Evolutionary conservation across 2,329 filamentous ascomycete genomes (phyloP).

Genomic region (Trichophyton mentagrophytes): DNA sequence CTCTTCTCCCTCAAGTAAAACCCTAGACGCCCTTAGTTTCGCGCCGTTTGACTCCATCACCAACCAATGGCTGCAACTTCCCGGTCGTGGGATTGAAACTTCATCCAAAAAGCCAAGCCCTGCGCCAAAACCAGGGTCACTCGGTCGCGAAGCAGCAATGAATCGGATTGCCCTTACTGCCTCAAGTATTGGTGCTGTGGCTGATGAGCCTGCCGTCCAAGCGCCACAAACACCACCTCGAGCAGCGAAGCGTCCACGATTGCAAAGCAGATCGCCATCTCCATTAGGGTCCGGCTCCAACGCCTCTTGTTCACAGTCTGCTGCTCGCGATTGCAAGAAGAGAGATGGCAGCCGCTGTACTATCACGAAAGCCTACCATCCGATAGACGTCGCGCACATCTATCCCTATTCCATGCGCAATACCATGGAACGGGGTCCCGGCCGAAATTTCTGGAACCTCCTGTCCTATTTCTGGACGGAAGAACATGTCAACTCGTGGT

Average conservation of each 20-base stretch:
- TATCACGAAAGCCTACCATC: constrained; percentile 5
- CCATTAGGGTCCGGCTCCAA: not conserved
- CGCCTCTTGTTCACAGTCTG: not conserved
- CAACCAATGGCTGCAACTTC: not conserved
- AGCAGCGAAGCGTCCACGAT: not conserved
- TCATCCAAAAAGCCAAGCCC: not conserved
- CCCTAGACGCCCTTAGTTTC: not conserved
- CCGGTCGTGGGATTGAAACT: not conserved
- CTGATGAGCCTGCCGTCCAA: not conserved
- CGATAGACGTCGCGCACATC: constrained; percentile 10
- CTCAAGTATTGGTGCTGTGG: not conserved
- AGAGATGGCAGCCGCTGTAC: constrained; percentile 6
- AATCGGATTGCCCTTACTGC: not conserved
- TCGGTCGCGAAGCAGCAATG: not conserved
- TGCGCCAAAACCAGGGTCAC: not conserved
- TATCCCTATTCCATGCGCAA: constrained; percentile 9
- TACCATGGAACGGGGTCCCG: not conserved
- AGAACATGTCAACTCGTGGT: constrained; percentile 6
- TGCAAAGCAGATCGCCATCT: not conserved
- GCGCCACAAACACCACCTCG: not conserved
- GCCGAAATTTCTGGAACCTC: constrained; percentile 5
- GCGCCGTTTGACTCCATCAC: not conserved
- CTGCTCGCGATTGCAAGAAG: not conserved
- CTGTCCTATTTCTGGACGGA: constrained; percentile 10
- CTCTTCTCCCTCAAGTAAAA: not conserved